phyloP scores from a whole-genome alignment of 441 rosid species.

The Populus hybrid region DNA sequence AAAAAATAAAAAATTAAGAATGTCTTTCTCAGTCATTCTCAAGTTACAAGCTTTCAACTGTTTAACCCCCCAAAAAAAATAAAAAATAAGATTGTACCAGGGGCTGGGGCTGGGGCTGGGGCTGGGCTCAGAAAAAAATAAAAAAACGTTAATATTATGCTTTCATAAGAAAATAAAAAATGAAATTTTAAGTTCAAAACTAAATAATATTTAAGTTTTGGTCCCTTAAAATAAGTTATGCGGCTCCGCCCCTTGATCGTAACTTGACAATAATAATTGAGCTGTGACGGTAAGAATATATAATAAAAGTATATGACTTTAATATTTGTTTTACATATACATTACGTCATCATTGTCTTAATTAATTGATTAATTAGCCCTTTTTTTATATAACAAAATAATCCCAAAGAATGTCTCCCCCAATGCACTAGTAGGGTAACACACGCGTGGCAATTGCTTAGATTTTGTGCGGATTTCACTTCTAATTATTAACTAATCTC shows the following conservation, averaged over 20 bases:
- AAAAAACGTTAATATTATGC: no score
- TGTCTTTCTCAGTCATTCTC: background rate
- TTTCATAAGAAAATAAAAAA: no score
- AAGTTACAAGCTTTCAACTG: background rate
- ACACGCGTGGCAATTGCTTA: background rate
- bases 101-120: no score
- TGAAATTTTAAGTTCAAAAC: no score
- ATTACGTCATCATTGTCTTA: background rate
- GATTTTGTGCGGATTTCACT: background rate
- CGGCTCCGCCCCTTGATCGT: no score
- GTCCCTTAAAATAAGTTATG: no score
- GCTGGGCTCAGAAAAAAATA: no score
- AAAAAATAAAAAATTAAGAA: background rate
- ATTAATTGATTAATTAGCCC: background rate
- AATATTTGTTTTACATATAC: background rate
- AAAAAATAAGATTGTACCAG: no score
- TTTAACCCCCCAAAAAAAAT: no score
- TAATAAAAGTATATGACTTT: no score
- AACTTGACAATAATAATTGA: background rate
- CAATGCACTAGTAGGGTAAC: background rate
- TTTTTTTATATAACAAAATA: background rate
- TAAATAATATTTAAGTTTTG: no score
- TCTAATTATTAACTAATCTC: background rate
- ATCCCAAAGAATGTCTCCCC: background rate
- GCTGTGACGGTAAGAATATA: background rate